Evolutionary conservation across 164 flowering plant genomes (phyloP).

Genomic region (Vitis vinifera): DNA sequence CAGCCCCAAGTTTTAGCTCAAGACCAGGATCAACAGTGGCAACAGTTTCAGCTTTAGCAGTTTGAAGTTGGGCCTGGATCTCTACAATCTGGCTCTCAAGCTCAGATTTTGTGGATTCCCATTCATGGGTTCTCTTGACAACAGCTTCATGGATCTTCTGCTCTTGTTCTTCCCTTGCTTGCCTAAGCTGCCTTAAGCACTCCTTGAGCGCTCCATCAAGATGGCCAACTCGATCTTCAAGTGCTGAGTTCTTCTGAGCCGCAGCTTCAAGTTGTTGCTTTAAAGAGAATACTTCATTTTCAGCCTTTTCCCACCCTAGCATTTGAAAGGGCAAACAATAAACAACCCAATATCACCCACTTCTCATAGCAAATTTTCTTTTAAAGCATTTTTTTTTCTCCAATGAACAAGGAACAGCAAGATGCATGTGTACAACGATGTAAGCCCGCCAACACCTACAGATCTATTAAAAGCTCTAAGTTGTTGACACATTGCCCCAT

Average conservation of each 20-base stretch:
- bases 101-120: conserved; percentile 53
- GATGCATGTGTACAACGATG: no score
- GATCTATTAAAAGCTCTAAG: no score
- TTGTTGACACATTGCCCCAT: no score
- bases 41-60: conserved; percentile 35
- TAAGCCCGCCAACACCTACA: no score
- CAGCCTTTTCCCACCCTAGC: conserved; percentile 96
- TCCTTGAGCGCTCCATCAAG: conserved; percentile 72
- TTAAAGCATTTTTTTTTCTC: no score
- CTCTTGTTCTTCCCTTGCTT: conserved; percentile 58
- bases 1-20: conserved; percentile 36
- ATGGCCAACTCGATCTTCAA: conserved; percentile 74
- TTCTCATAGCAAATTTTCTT: no score
- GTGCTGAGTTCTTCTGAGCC: conserved; percentile 43
- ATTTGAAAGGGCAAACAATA: background rate
- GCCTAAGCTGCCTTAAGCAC: conserved; percentile 63
- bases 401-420: no score
- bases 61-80: conserved; percentile 46
- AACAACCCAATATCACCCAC: no score
- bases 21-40: conserved; percentile 30
- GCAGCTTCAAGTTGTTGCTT: conserved; percentile 76
- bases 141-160: conserved; percentile 46
- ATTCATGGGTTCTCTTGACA: conserved; percentile 44
- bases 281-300: conserved; percentile 58
- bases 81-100: conserved; percentile 61